phyloP scores from a whole-genome alignment of 2,329 filamentous ascomycete genomes.

The Ceratocystis eucalypticola region DNA sequence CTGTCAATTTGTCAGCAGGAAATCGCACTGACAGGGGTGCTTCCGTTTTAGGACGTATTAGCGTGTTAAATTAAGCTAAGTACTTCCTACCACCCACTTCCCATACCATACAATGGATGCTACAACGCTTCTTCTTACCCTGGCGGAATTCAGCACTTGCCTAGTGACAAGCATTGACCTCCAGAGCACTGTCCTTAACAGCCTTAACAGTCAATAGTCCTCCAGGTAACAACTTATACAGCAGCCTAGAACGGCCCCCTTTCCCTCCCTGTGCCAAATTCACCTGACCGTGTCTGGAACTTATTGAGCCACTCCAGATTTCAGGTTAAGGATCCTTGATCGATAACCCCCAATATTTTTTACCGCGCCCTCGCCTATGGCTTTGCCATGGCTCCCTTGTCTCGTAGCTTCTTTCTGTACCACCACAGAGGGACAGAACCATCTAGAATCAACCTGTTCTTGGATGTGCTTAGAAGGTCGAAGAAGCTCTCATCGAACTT shows the following conservation, averaged over 20 bases:
- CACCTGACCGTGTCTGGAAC: background rate
- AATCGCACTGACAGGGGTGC: background rate
- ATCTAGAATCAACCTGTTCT: slow-evolving; percentile 7
- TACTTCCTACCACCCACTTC: background rate
- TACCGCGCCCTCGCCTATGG: background rate
- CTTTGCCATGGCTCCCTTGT: background rate
- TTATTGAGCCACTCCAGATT: background rate
- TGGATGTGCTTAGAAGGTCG: background rate
- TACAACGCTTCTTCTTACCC: background rate
- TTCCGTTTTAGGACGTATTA: background rate
- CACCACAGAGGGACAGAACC: background rate
- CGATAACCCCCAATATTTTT: background rate
- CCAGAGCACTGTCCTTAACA: too few relatives aligned
- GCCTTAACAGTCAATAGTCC: background rate
- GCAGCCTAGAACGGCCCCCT: background rate
- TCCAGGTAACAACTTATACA: background rate
- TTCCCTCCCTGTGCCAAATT: background rate
- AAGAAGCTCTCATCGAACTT: too few relatives aligned
- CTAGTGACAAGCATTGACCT: too few relatives aligned
- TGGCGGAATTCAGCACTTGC: background rate
- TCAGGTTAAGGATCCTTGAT: background rate
- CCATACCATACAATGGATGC: background rate
- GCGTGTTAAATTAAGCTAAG: background rate
- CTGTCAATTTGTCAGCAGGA: slow-evolving; percentile 4
- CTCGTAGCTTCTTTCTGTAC: background rate